Evolutionary conservation across 305 asterid species (phyloP), one percentile per base, ranked within the genome.

Genomic region (Solanum hybrid): DNA sequence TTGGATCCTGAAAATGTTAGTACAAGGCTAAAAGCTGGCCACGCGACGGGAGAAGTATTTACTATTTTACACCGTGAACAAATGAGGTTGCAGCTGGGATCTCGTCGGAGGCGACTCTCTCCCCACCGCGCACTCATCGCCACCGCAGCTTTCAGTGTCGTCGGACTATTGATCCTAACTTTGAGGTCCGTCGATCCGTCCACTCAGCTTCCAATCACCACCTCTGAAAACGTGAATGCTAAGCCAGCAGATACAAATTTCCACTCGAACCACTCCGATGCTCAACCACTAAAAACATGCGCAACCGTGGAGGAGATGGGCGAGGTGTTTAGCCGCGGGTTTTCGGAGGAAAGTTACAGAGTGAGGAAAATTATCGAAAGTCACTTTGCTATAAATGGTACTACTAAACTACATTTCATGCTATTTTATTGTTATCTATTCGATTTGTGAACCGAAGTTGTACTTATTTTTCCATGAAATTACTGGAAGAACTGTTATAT

Each of bases 231-330:
- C 19, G 19, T 17, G 76, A 60, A 69, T 51, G 64, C 35, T 31
- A 78, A 90, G 8, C 60, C n/a, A 31, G 85, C 29, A 51, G 66
- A 32, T 24, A 37, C 10, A 36, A 78, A 19, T 56, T 24, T 72
- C 8, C 29, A 32, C 1, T 60, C 71, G 17, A 27, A 51, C 22
- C 22, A 32, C 1, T 60, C 71, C n/a, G 29, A 37, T 10, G 40
- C 40, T 19, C 37, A 11, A 34, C 69, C 36, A 32, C 64, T 69
- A 31, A 87, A 90, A 89, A 94, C 91, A 89, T 97, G 99, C 88
- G 97, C 98, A 7, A 95, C 98, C 42, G 99, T 97, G 45, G 99
- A 96, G 91, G 98, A 97, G 91, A 97, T 97, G 99, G 99, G 99
- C 4, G 92, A 93, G 92, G 91, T 92, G 92, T 97, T 96, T 91